Evolutionary conservation across 2,329 filamentous ascomycete genomes (phyloP), one percentile per base, ranked within the genome.

Genomic region (Pseudogymnoascus sp.): DNA sequence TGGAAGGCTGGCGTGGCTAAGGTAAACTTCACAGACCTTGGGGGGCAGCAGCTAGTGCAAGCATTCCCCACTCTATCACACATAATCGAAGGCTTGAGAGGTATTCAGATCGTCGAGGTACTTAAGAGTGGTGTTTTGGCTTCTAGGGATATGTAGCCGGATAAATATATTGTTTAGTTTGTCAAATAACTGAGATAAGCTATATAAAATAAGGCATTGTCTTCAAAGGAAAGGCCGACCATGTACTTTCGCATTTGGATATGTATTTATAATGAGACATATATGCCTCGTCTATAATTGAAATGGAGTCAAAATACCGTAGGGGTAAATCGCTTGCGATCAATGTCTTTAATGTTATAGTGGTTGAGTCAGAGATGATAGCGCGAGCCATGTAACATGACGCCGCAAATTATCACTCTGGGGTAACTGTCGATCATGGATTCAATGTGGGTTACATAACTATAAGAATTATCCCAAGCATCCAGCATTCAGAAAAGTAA

Each of bases 61-160:
- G 62, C 66, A 14, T 68, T 68, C 23, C 67, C 67, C 11, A 68
- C 66, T 11, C 34, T 68, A 4, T 62, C 62, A 0, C 65, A 67
- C 59, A 61, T 68, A 42, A 61, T 68, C 2, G 60, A 65, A 31
- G 66, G 67, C 6, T 42, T 68, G n/a, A 66, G 65, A 44, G 37
- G 11, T 6, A 61, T 68, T 23, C 50, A 65, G 56, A n/a, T 67
- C 12, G 50, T 38, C 2, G 61, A 66, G 37, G 21, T 68, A 14
- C 31, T 67, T 3, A 40, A 31, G 2, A 63, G 65, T 53, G 65
- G 63, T 5, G 50, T 64, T 11, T 59, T 62, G 12, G 25, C 62
- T 14, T 44, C 36, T 12, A 16, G n/a, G 11, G 36, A 36, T 38
- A 59, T 59, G 14, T 59, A 38, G 56, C 7, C 5, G 28, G 36